Base-by-base conservation (phyloP, 2,329 filamentous ascomycete genomes). In the Zarea fungicola region DNA sequence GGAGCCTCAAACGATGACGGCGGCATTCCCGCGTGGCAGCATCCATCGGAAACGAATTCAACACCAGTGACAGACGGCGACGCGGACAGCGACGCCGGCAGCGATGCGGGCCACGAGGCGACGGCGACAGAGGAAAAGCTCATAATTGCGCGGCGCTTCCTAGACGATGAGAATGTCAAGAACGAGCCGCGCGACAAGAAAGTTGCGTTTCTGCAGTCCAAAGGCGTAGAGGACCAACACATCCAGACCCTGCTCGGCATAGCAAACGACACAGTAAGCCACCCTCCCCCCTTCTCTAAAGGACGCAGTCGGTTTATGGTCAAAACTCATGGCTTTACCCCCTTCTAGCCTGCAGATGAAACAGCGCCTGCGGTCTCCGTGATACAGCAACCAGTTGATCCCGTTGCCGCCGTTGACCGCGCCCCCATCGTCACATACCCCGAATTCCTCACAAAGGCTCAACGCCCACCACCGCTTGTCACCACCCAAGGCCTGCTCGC, bases 141-240 rank as follows among this genome's bases (percentile, higher is more conserved):
- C 29, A 81, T 89, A 14, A 81, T 89, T 61, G 89, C 90, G 23
- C 76, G 78, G 36, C 79, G 75, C 46, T 96, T 96, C 61, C 76
- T 96, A 4, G 73, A 87, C 43, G 85, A 95, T 52, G 81, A 87
- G 7, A 74, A 76, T 18, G 87, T 96, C 50, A 81, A 78, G 51
- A 71, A 84, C 65, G 81, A 85, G 28, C 74, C 85, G 0, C 74
- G 76, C 37, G 84, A 88, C 49, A 84, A 82, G 66, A 95, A 95
- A 70, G 72, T 78, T 18, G 77, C 79, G 7, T 96, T 96, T 57
- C 70, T 96, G 2, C 77, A 83, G 60, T 80, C 80, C 43, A 96
- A 96, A 64, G 88, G 88, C 4, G 70, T 96, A 7, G 70, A 69
- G 4, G 70, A 77, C 5, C 73, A 76, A 26, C 82, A 92, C 53